Percentiles rank a stretch among this genome's conserved stretches.
Evolutionary conservation across 2,329 filamentous ascomycete species (phyloP).

Genomic region (Parastagonospora avenae): DNA sequence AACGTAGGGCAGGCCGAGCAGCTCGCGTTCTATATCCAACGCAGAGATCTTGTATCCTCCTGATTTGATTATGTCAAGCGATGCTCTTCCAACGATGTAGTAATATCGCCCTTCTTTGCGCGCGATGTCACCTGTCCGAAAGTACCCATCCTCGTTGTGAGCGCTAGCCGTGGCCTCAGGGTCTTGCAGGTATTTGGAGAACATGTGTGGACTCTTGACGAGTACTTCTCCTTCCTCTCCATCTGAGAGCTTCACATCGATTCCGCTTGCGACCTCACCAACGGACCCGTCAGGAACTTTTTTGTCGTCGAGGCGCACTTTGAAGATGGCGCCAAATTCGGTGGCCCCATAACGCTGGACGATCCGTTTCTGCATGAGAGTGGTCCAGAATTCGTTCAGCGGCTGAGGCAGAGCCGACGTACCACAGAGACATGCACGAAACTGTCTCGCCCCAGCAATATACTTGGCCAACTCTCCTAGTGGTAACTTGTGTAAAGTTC

Average conservation of each 20-base stretch:
- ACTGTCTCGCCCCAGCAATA: slow-evolving; percentile 49
- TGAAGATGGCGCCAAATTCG: slow-evolving; percentile 52
- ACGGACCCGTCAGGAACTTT: slow-evolving; percentile 38
- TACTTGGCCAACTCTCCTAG: slow-evolving; percentile 46
- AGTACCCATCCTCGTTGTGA: slow-evolving; percentile 56
- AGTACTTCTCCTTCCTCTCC: slow-evolving; percentile 57
- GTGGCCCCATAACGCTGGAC: slow-evolving; percentile 53
- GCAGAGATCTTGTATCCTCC: slow-evolving; percentile 63
- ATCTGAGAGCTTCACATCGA: slow-evolving; percentile 50
- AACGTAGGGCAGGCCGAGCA: slow-evolving; percentile 55
- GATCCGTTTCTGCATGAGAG: slow-evolving; percentile 50
- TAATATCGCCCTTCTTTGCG: slow-evolving; percentile 53
- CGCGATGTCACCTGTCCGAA: slow-evolving; percentile 54
- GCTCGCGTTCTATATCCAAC: slow-evolving; percentile 60
- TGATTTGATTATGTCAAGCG: slow-evolving; percentile 61
- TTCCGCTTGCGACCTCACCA: slow-evolving; percentile 45
- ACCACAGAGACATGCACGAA: slow-evolving; percentile 52
- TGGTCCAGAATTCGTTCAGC: slow-evolving; percentile 58
- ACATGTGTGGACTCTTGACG: slow-evolving; percentile 49
- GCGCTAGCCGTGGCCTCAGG: slow-evolving; percentile 53
- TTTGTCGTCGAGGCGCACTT: slow-evolving; percentile 43
- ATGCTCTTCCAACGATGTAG: slow-evolving; percentile 59
- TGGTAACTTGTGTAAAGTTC: slow-evolving; percentile 34
- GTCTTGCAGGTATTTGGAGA: slow-evolving; percentile 47
- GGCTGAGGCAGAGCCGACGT: slow-evolving; percentile 57